Evolutionary conservation across 805 yeast species (phyloP), one percentile per base, ranked within the genome.

Genomic region (Ogataea chonburiensis): DNA sequence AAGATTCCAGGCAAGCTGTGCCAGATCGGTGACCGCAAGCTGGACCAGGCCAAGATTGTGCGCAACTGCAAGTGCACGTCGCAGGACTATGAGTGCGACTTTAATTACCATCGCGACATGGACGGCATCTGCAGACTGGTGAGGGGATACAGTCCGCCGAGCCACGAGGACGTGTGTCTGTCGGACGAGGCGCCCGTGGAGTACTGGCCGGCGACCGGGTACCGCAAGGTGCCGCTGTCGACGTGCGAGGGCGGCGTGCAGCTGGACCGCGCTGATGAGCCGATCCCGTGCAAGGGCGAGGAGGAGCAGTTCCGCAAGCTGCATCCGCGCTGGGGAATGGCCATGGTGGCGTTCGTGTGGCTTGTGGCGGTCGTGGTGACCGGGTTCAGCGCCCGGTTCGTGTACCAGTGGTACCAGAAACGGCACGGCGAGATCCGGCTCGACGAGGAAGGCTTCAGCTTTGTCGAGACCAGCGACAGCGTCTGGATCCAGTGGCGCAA

Each of bases 41-140:
- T 65, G 17, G 70, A 73, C 19, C 87, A 86, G 5, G 73, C 67
- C 53, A 68, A 69, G 47, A 68, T 75, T 3, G 58, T 72, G 7
- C 67, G 76, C 44, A 80, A 84, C 56, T 89, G 98, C 65, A 60
- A 82, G 1, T 89, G 98, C 65, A 71, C 89, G 0, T 73, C 93
- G 56, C 73, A 75, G 40, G 98, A 88, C 53, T 91, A 65, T 53
- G 98, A 89, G 59, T 89, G 98, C 71, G 97, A 89, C 56, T 84
- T 77, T 67, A 86, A 87, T 60, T 87, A 71, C 58, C 70, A 60
- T 45, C 71, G 81, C 37, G 83, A 79, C 40, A 43, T 51, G 0
- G 91, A 82, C 50, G 91, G 91, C 18, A 77, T 84, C 10, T 89
- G 97, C 64, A 75, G 73, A 53, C 71, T 86, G 28, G 85, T 86